A percentile compares a stretch with the other conserved stretches of the same genome.
Evolutionary conservation across 139 green algal species (phyloP).

Genomic region (Closterium sp.): DNA sequence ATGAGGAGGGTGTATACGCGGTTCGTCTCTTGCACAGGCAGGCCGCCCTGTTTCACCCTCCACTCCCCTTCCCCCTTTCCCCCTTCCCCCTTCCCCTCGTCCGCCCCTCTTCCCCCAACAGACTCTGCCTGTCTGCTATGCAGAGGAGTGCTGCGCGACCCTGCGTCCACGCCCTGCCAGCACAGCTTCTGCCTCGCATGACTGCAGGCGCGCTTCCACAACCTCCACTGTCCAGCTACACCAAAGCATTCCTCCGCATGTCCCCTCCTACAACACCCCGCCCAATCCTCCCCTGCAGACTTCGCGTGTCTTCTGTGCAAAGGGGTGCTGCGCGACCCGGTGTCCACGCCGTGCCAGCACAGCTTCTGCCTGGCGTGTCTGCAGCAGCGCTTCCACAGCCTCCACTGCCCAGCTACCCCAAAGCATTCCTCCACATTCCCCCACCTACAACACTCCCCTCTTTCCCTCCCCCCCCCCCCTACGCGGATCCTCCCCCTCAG

Average conservation of each 20-base stretch:
- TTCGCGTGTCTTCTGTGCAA: conserved; percentile 79
- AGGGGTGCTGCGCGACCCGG: conserved; percentile 60
- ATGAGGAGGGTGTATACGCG: too few relatives aligned
- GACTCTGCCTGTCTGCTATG: conserved; percentile 80
- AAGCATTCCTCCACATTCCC: too few relatives aligned
- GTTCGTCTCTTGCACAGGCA: too few relatives aligned
- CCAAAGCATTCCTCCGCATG: too few relatives aligned
- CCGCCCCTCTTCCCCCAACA: conserved; percentile 36
- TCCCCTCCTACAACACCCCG: too few relatives aligned
- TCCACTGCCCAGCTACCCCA: background rate
- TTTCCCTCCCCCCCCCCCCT: conserved; percentile 10
- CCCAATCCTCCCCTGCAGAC: conserved; percentile 52
- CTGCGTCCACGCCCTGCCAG: conserved; percentile 77
- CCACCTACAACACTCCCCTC: too few relatives aligned
- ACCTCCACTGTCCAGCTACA: background rate
- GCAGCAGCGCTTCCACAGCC: conserved; percentile 62
- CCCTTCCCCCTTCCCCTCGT: too few relatives aligned
- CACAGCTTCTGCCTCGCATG: conserved; percentile 90
- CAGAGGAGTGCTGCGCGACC: conserved; percentile 63
- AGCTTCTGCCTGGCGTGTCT: conserved; percentile 89
- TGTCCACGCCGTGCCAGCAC: conserved; percentile 82
- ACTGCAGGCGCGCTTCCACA: conserved; percentile 71
- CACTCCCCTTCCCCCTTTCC: too few relatives aligned
- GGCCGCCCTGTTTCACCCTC: too few relatives aligned
- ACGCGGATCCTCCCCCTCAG: conserved; percentile 34